These are phyloP conservation scores for Aspergillus latus DNA, from an alignment of 2,329 filamentous ascomycete genomes.

Conservation along the genomic window DNA sequence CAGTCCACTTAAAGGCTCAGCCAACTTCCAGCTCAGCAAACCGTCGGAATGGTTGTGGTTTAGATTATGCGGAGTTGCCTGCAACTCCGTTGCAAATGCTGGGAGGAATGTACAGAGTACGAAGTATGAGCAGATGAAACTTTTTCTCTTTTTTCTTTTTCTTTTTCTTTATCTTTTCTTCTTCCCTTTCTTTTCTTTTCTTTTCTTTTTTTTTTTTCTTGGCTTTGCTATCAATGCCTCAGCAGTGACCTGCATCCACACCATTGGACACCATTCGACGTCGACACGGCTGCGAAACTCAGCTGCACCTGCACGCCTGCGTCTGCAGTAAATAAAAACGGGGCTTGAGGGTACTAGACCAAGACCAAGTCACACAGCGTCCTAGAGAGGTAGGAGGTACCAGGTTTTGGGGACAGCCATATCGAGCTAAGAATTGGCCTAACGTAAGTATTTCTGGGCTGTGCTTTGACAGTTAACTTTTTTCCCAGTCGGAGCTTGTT, in stretches of 20 bases:
- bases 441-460: slow-evolving; percentile 2
- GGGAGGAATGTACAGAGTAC: background rate
- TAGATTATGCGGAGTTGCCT: background rate
- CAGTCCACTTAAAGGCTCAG: background rate
- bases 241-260: background rate
- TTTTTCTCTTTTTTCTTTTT: background rate
- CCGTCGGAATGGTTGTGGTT: background rate
- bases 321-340: background rate
- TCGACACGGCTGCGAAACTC: background rate
- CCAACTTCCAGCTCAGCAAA: background rate
- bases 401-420: slow-evolving; percentile 4
- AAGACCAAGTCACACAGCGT: background rate
- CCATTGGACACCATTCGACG: background rate
- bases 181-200: too few species aligned
- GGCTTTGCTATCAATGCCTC: slow-evolving; percentile 2
- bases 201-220: too few species aligned
- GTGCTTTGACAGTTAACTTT: background rate
- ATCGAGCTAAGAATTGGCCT: background rate
- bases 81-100: background rate
- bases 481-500: slow-evolving; percentile 6
- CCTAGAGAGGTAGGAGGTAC: background rate
- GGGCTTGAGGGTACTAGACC: background rate
- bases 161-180: too few species aligned
- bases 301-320: background rate
- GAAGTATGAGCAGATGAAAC: background rate